Conservation (phyloP, 352 stramenopile species). For the Halophytophthora batemanensis region DNA sequence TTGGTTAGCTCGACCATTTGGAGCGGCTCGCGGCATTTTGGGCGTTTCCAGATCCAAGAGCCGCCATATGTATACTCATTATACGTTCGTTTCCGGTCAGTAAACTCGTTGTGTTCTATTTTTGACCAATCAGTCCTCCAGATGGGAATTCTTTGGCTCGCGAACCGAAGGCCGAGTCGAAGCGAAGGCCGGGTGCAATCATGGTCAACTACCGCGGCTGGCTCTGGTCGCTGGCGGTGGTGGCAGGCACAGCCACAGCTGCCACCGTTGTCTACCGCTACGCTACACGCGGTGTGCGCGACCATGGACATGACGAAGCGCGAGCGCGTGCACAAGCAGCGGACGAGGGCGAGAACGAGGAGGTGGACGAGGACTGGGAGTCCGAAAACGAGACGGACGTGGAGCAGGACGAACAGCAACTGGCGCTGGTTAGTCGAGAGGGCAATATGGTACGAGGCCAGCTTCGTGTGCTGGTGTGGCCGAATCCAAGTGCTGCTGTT, state of each 20-base stretch:
- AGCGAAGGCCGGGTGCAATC: neutral
- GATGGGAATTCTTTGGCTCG: too few species aligned
- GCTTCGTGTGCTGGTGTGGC: neutral
- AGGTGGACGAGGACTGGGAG: constrained; percentile 38
- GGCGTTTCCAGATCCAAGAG: too few species aligned
- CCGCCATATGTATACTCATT: too few species aligned
- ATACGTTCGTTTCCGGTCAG: too few species aligned
- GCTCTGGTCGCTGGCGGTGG: constrained; percentile 61
- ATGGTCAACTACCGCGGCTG: constrained; percentile 52
- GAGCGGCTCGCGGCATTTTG: too few species aligned
- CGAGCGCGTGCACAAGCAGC: constrained; percentile 7
- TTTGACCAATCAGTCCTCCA: too few species aligned
- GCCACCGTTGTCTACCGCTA: constrained; percentile 62
- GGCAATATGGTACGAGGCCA: constrained; percentile 42
- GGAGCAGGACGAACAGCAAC: constrained; percentile 37
- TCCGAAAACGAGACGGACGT: constrained; percentile 42
- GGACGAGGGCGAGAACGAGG: constrained; percentile 21
- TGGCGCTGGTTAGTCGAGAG: constrained; percentile 36
- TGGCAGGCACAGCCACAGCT: constrained; percentile 63
- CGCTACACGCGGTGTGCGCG: constrained; percentile 38
- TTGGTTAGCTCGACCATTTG: too few species aligned
- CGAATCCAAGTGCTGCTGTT: neutral
- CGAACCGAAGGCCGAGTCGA: too few species aligned
- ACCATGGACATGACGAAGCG: constrained; percentile 15
- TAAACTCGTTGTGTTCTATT: too few species aligned